phyloP scores from a whole-genome alignment of 2,329 filamentous ascomycete genomes.

The Trichoderma brevicompactum region DNA sequence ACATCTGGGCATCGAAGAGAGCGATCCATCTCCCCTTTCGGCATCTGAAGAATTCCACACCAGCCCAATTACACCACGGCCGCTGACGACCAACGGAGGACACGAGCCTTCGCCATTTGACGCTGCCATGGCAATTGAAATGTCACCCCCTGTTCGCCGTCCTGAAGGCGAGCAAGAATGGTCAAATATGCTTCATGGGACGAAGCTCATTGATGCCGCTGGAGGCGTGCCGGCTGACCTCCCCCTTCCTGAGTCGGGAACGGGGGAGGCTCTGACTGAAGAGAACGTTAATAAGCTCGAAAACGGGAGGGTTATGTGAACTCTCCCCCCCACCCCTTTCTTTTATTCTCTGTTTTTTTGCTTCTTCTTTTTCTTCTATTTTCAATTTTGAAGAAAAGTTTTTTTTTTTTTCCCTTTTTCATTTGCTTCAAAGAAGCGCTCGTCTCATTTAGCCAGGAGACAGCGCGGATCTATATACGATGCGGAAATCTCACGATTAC shows the following conservation, averaged over 20 bases:
- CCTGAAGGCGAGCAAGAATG: conserved; percentile 47
- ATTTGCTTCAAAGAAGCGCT: background rate
- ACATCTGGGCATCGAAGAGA: conserved; percentile 42
- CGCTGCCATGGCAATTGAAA: conserved; percentile 39
- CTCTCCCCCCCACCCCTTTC: background rate
- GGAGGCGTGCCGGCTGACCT: conserved; percentile 43
- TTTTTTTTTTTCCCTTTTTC: conserved; percentile 1
- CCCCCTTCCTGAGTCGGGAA: conserved; percentile 42
- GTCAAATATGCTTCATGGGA: conserved; percentile 51
- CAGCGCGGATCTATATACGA: background rate
- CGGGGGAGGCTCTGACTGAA: conserved; percentile 55
- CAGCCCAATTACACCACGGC: conserved; percentile 48
- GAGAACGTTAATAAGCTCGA: conserved; percentile 58
- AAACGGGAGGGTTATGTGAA: conserved; percentile 37
- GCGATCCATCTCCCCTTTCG: conserved; percentile 28
- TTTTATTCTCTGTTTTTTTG: background rate
- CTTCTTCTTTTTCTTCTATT: background rate
- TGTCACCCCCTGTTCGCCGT: conserved; percentile 41
- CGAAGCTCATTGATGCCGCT: conserved; percentile 53
- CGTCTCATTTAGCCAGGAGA: background rate
- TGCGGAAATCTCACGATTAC: conserved; percentile 25
- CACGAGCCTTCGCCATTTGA: conserved; percentile 51
- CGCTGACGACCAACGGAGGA: conserved; percentile 44
- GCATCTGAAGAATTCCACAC: conserved; percentile 39
- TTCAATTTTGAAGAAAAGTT: conserved; percentile 2